Base-by-base conservation (phyloP, 2,329 filamentous ascomycete genomes). In the Metarhizium album region DNA sequence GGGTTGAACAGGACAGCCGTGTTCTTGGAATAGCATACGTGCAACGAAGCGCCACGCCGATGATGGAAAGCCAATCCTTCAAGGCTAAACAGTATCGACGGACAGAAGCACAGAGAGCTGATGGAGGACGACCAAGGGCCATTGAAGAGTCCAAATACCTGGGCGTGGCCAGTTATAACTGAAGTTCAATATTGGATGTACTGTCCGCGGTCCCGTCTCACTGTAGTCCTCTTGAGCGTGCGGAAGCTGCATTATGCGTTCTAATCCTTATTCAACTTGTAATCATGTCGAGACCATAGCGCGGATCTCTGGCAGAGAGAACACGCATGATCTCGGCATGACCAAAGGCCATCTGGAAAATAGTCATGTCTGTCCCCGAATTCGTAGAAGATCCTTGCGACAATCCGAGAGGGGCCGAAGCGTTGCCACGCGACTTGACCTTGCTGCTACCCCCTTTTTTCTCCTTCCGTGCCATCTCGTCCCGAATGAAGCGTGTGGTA, bases 331-430 rank as follows among this genome's bases (percentile, higher is more conserved):
- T 72, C 62, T 79, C 76, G 5, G 59, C 62, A 31, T 65, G 57
- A 54, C 72, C 68, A 55, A 83, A 83, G 42, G 79, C 70, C 13
- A 69, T 66, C 51, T 70, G 64, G 55, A 82, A 83, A 49, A 81
- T 75, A 23, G 74, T 67, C 51, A 73, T 69, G 63, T 82, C 79
- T 29, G 59, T 67, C 48, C 29, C 68, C 55, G 57, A 62, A 55
- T 58, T 56, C 22, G 35, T 27, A 35, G 46, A 27, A 16, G 27
- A 18, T 20, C 27, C 45, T 40, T 24, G 31, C 20, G 40, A 60
- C 13, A 62, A 62, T 16, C 59, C 57, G 9, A 62, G 62, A 23
- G 63, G 60, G 51, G 58, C 58, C n/a, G 59, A 55, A 5, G 59
- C 58, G 24, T 56, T 56, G 45, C 57, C 56, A 35, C 62, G 66